Base-by-base conservation (phyloP, 2,329 filamentous ascomycete genomes). In the Purpureocillium lavendulum region DNA sequence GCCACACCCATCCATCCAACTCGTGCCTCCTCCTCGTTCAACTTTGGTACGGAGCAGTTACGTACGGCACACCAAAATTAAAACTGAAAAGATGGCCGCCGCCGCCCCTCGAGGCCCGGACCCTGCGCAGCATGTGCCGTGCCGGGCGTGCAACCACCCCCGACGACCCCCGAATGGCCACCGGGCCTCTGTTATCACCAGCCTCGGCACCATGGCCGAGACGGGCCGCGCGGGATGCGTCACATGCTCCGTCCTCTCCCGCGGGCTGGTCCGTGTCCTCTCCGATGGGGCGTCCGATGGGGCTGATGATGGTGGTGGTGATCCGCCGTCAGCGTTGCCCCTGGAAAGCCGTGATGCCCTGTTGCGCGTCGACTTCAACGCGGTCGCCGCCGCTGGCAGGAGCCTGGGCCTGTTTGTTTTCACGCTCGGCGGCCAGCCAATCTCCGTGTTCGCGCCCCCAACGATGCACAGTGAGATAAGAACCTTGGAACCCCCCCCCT, bases 391-490 rank as follows among this genome's bases (percentile, higher is more conserved):
- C 21, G 5, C 21, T 26, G 21, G 21, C 21, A 5, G 6, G 21
- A 26, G 21, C 21, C 10, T 26, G 21, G 21, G 21, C 21, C 5
- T 26, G 21, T 26, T 26, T 26, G 21, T 26, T 26, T 26, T 26
- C 21, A 6, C 21, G 10, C 21, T n/a, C n/a, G n/a, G 21, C 21
- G 21, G 21, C 6, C 21, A 6, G 21, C 36, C 29, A 9, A 42
- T 42, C 18, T 40, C 40, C 4, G 40, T 40, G 9, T 42, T 42
- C 35, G 33, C 21, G 6, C 21, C 21, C 6, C 21, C 21, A 5
- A 10, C 6, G 10, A 6, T 10, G 5, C 10, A 5, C 5, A 26
- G 21, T 26, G 21, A 26, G 21, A 26, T 26, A 26, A 26, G 21
- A 26, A 5, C 21, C 21, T 10, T 26, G 5, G 21, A 26, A 26